Conservation (phyloP, 1,284 basidiomycete genomes). For the Fomitopsis pinicola region DNA sequence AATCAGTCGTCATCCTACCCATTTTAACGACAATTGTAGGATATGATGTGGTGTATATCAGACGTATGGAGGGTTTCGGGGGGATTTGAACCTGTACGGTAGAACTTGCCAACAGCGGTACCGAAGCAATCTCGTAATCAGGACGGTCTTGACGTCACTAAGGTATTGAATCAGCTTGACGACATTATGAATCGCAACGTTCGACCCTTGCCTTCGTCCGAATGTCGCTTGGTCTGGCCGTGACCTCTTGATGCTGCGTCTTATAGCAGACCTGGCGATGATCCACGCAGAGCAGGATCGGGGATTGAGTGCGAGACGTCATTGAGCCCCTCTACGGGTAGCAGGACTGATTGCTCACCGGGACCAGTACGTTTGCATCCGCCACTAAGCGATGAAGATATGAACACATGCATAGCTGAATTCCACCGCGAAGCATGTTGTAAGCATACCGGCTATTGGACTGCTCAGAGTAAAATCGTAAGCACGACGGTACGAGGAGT, state of each 20-base stretch:
- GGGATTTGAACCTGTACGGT: background rate
- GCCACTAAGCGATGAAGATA: background rate
- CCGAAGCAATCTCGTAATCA: background rate
- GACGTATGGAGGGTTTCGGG: background rate
- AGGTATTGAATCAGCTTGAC: background rate
- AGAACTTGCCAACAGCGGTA: background rate
- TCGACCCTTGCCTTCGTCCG: background rate
- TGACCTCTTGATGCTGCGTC: background rate
- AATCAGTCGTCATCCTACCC: constrained; percentile 14
- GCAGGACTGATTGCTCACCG: background rate
- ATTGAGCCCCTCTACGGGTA: background rate
- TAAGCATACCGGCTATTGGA: background rate
- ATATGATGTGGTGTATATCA: background rate
- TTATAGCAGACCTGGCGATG: background rate
- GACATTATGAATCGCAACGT: background rate
- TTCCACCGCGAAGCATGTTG: background rate
- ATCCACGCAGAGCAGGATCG: background rate
- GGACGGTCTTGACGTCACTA: background rate
- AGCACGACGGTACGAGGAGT: too few species aligned
- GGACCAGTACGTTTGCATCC: background rate
- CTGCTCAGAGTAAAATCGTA: too few species aligned
- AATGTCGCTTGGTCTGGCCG: background rate
- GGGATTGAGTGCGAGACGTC: background rate
- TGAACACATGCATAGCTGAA: background rate
- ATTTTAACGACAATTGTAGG: constrained; percentile 8